phyloP scores from a whole-genome alignment of 2,329 filamentous ascomycete genomes.

The Allantophomopsis lycopodina region DNA sequence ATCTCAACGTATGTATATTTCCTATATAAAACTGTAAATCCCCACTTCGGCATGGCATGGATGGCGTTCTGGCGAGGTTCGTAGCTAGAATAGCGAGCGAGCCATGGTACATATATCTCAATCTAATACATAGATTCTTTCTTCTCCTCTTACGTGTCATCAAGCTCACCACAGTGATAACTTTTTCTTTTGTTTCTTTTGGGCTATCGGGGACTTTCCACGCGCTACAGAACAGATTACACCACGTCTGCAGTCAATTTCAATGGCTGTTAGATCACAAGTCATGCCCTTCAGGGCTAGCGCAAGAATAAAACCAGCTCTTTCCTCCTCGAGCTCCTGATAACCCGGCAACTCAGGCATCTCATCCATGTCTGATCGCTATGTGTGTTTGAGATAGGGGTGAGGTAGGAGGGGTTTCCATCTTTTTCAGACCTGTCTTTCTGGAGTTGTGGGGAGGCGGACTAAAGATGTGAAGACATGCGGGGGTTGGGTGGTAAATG shows the following conservation, averaged over 20 bases:
- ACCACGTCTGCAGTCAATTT: constrained; percentile 29
- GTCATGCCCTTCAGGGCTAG: constrained; percentile 23
- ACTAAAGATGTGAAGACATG: constrained; percentile 42
- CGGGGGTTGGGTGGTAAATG: background rate
- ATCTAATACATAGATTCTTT: background rate
- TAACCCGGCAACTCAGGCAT: no score
- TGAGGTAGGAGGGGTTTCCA: constrained; percentile 8
- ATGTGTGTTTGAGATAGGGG: constrained; percentile 8
- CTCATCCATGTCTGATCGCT: background rate
- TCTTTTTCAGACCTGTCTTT: constrained; percentile 40
- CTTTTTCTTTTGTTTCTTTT: no score
- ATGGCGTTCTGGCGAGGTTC: constrained; percentile 2
- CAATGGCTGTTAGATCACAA: constrained; percentile 37
- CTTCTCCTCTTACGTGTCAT: background rate
- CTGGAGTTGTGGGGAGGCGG: constrained; percentile 33
- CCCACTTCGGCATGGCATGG: constrained; percentile 10
- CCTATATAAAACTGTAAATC: constrained; percentile 11
- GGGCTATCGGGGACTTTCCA: background rate
- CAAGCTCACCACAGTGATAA: background rate
- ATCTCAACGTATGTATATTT: background rate
- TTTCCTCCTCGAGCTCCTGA: constrained; percentile 2
- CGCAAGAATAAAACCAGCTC: constrained; percentile 28
- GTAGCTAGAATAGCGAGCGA: background rate
- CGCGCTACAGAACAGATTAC: constrained; percentile 37
- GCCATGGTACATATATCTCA: constrained; percentile 4